These are phyloP conservation scores for Phanerodontia chrysosporium DNA, from an alignment of 768 basidiomycete genomes.

Conservation along the genomic window DNA sequence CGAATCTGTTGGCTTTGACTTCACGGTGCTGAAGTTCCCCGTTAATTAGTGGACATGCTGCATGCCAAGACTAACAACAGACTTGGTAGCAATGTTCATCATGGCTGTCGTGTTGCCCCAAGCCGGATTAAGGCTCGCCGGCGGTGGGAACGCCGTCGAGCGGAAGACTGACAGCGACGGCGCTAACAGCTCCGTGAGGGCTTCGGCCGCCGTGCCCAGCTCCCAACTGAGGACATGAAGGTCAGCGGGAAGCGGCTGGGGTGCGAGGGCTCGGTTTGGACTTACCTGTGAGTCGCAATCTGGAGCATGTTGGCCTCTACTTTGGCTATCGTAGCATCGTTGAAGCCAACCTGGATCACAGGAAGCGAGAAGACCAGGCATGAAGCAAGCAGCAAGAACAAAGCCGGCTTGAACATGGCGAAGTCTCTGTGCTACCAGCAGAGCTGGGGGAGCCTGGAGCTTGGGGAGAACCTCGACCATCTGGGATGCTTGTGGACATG, in stretches of 20 bases:
- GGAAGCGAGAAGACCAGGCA: constrained; percentile 8
- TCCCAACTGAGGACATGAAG: constrained; percentile 47
- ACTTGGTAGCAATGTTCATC: constrained; percentile 39
- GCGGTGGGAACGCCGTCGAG: constrained; percentile 38
- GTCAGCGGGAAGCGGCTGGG: background rate
- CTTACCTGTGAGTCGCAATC: constrained; percentile 25
- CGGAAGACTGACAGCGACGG: constrained; percentile 48
- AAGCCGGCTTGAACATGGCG: background rate
- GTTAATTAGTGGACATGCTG: background rate
- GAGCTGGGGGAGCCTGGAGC: background rate
- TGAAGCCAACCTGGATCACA: constrained; percentile 18
- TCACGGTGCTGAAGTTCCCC: constrained; percentile 31
- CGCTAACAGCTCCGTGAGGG: constrained; percentile 49
- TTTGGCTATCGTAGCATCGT: constrained; percentile 20
- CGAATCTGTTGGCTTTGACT: constrained; percentile 31
- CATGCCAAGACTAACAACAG: constrained; percentile 14
- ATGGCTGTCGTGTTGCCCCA: constrained; percentile 31
- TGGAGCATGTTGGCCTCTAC: constrained; percentile 25
- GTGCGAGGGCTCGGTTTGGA: background rate
- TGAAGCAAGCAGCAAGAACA: background rate
- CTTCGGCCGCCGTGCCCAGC: constrained; percentile 52
- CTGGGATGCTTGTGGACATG: background rate
- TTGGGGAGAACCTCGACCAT: background rate
- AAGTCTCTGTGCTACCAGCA: background rate
- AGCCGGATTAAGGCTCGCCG: constrained; percentile 22